Base-by-base conservation (phyloP, 2,329 filamentous ascomycete species). In the Arachnomyces sp. region DNA sequence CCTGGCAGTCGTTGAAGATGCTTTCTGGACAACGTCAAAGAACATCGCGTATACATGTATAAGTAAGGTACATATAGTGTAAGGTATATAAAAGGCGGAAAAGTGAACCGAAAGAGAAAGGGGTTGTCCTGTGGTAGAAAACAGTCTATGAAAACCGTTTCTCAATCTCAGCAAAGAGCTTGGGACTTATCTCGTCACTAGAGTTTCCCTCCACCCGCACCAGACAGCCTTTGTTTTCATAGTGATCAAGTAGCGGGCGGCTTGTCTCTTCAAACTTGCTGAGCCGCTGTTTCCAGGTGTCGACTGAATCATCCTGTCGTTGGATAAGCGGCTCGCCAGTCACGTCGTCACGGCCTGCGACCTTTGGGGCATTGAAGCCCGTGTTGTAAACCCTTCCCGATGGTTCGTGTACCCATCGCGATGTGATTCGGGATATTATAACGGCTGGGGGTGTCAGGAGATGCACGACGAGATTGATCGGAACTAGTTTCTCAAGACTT, bases 381-480 rank as follows among this genome's bases (percentile, higher is more conserved):
- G 88, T 93, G 61, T 98, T 98, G 71, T 98, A 98, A 12, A 95
- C 83, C 18, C 92, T 76, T 1, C 92, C 92, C 0, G 87, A 94
- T 0, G 87, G 80, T 54, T 84, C 84, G 64, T 98, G 92, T 31
- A 95, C 82, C 89, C 89, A 95, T 42, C 92, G 82, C 38, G 87
- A 88, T 32, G 84, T 79, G 52, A 98, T 95, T 40, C 92, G 83
- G 52, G 88, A 79, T 49, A 96, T 74, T 45, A 98, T 88, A 45
- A 95, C 85, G 7, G 82, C 77, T 28, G 84, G 77, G 0, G 92
- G 92, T 0, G 90, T 96, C 57, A 82, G 76, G 51, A 96, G 73
- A 40, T 84, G 87, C 43, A 95, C 82, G 36, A 88, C 92, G 45
- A 95, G 76, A 64, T 98, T 98, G 60, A 98, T 89, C n/a, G 90